These are phyloP conservation scores for Cynanchum wilfordii DNA, from an alignment of 257 asterid genomes.

Conservation along the genomic window DNA sequence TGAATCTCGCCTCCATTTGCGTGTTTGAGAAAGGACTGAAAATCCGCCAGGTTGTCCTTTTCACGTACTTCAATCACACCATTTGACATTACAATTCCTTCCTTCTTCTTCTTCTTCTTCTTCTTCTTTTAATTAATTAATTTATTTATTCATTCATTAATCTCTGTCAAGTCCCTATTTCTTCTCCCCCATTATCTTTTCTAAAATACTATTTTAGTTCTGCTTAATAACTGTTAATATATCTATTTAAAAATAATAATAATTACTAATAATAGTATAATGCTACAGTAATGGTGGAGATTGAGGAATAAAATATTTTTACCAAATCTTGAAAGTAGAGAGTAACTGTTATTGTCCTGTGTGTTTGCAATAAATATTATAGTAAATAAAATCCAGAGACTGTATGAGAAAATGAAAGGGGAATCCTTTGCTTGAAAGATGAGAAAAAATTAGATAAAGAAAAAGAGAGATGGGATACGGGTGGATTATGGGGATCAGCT, in stretches of 20 bases:
- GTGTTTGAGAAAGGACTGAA: neutral
- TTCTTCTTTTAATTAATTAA: no score
- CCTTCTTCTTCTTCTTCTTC: neutral
- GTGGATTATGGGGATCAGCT: neutral
- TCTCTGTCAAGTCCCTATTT: neutral
- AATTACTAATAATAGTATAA: no score
- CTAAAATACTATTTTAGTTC: no score
- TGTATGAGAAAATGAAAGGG: neutral
- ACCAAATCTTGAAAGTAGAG: neutral
- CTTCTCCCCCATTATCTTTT: no score
- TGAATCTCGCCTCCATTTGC: slow-evolving; percentile 1
- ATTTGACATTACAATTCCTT: neutral
- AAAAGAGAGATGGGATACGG: neutral
- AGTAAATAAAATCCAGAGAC: no score
- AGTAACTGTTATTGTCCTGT: neutral
- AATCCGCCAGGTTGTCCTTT: slow-evolving; percentile 4
- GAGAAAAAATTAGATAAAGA: neutral
- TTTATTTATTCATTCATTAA: neutral
- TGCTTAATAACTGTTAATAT: no score
- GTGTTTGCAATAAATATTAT: neutral
- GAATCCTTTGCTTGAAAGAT: neutral
- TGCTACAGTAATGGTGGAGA: neutral
- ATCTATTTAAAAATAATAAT: no score
- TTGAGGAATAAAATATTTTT: no score
- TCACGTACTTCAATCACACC: slow-evolving; percentile 1